Percentiles rank a stretch among this genome's conserved stretches.
phyloP scores from a whole-genome alignment of 176 grass and related monocot genomes.

The Triticum timopheevii region DNA sequence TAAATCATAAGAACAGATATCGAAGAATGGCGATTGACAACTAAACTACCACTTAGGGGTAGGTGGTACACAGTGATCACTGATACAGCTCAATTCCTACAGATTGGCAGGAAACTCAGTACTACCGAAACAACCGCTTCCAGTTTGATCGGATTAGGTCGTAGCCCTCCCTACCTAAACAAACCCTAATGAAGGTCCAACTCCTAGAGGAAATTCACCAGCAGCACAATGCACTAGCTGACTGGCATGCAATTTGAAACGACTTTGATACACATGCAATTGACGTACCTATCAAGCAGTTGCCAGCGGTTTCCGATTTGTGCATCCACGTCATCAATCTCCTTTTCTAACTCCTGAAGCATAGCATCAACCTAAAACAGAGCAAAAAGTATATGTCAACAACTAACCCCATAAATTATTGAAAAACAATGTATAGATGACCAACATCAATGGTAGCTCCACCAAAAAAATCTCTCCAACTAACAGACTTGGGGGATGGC shows the following conservation, averaged over 20 bases:
- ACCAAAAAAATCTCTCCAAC: constrained; percentile 17
- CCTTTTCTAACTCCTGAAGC: constrained; percentile 91
- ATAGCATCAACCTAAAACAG: constrained; percentile 90
- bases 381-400: constrained; percentile 28
- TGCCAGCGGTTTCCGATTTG: constrained; percentile 97
- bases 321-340: constrained; percentile 97
- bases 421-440: not conserved
- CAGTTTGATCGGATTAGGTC: not conserved
- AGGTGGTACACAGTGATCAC: not conserved
- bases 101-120: not conserved
- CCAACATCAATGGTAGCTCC: not conserved
- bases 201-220: not conserved
- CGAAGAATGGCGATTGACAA: not conserved
- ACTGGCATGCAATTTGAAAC: constrained; percentile 20
- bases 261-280: not conserved
- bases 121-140: not conserved
- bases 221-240: constrained; percentile 21
- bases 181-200: not conserved
- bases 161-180: not conserved
- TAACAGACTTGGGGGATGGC: not conserved
- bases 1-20: constrained; percentile 29
- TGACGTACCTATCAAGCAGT: constrained; percentile 83
- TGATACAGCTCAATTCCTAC: not conserved
- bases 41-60: not conserved
- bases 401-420: constrained; percentile 18